Evolutionary conservation across 345 rosid species (phyloP).

Genomic region (Populus ilicifolia): DNA sequence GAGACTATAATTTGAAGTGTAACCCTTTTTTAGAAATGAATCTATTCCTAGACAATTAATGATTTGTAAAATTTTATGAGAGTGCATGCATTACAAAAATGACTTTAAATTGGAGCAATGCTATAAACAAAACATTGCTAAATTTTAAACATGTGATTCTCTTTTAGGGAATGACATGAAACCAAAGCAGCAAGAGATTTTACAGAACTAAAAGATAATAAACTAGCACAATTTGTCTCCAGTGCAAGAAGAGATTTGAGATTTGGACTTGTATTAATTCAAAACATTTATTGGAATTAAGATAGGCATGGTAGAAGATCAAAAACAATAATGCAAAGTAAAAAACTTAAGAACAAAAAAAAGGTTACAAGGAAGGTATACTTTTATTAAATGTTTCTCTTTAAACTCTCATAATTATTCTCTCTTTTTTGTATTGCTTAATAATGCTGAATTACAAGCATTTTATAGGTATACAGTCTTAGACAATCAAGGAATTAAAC

Average conservation of each 20-base stretch:
- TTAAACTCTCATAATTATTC: too few relatives aligned
- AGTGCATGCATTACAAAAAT: background rate
- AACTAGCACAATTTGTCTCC: background rate
- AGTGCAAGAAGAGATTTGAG: background rate
- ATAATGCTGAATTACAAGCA: too few relatives aligned
- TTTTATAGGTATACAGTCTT: too few relatives aligned
- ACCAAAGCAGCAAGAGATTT: background rate
- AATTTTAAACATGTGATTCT: background rate
- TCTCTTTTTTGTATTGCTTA: too few relatives aligned
- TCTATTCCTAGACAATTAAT: background rate
- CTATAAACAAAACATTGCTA: background rate
- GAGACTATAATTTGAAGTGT: background rate
- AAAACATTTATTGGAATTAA: too few relatives aligned
- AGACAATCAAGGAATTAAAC: too few relatives aligned
- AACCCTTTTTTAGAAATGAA: background rate
- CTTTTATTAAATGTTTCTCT: too few relatives aligned
- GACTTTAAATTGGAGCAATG: background rate
- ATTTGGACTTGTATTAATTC: background rate
- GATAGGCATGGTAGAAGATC: too few relatives aligned
- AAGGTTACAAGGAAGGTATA: too few relatives aligned
- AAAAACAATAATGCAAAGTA: too few relatives aligned
- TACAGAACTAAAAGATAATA: background rate
- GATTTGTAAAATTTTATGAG: background rate
- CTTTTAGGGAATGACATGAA: too few relatives aligned
- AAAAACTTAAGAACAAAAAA: too few relatives aligned